Conservation (phyloP, 192 early-diverging fungal species). For the Umbelopsis sp. region DNA sequence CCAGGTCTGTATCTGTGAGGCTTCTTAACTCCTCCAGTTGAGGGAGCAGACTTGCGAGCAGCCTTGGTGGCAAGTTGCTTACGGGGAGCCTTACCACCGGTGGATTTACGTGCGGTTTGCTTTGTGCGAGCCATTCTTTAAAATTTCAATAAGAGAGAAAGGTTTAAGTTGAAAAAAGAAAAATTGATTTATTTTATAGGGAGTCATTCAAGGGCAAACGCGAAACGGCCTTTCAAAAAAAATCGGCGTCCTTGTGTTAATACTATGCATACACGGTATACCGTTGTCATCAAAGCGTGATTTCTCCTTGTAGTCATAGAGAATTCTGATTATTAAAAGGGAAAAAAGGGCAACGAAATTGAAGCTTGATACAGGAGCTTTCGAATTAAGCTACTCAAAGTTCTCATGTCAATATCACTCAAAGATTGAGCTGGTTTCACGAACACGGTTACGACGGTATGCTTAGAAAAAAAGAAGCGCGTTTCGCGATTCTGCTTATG, state of each 20-base stretch:
- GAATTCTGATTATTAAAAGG: too few species aligned
- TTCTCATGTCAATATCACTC: too few species aligned
- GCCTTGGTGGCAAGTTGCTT: constrained; percentile 94
- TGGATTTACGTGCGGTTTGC: constrained; percentile 98
- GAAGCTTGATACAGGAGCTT: too few species aligned
- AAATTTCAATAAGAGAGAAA: too few species aligned
- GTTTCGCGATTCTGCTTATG: background rate
- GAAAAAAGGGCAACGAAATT: too few species aligned
- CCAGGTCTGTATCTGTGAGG: constrained; percentile 66
- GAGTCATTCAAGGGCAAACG: background rate
- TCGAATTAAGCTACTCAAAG: too few species aligned
- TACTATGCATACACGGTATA: too few species aligned
- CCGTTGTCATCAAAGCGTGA: background rate
- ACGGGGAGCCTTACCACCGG: constrained; percentile 98
- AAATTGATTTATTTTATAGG: background rate
- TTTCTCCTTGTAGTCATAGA: background rate
- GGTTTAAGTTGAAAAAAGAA: background rate
- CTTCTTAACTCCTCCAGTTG: constrained; percentile 95
- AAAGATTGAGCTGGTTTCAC: too few species aligned
- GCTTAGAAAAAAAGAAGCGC: background rate
- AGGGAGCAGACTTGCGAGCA: constrained; percentile 92
- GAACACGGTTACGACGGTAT: too few species aligned
- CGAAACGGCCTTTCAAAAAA: background rate
- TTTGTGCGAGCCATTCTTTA: constrained; percentile 64
- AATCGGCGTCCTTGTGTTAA: too few species aligned